phyloP scores from a whole-genome alignment of 2,329 filamentous ascomycete genomes.

The Mycosphaerelloides madeirae region DNA sequence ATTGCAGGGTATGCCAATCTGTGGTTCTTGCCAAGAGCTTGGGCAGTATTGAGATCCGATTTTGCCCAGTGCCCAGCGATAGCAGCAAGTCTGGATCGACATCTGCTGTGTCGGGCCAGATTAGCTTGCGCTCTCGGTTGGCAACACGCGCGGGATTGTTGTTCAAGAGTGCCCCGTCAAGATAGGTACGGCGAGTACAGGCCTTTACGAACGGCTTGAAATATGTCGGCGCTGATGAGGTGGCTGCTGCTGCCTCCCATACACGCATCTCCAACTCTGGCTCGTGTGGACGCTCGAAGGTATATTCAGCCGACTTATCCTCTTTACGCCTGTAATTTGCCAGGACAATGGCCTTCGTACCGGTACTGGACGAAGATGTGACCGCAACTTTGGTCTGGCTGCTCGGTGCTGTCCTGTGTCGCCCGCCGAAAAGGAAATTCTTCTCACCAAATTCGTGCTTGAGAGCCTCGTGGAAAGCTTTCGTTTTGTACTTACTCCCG shows the following conservation, averaged over 20 bases:
- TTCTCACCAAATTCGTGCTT: constrained; percentile 31
- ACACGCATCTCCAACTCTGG: constrained; percentile 35
- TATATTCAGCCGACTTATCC: constrained; percentile 22
- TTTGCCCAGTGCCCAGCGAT: constrained; percentile 23
- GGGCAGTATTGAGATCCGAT: not conserved
- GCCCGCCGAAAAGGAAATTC: constrained; percentile 35
- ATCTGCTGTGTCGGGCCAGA: constrained; percentile 26
- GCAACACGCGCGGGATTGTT: constrained; percentile 27
- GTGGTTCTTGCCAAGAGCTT: not conserved
- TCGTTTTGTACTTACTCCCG: constrained; percentile 18
- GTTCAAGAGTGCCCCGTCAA: constrained; percentile 26
- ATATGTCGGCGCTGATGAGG: constrained; percentile 45
- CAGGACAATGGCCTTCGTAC: constrained; percentile 33
- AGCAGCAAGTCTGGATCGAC: too few species aligned
- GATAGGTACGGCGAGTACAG: constrained; percentile 35
- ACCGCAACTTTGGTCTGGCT: constrained; percentile 37
- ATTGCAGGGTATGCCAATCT: not conserved
- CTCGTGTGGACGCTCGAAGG: constrained; percentile 35
- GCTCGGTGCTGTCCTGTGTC: constrained; percentile 8
- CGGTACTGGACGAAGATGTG: constrained; percentile 33
- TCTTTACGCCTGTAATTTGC: constrained; percentile 39
- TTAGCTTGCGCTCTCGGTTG: constrained; percentile 20
- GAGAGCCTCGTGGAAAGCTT: constrained; percentile 29
- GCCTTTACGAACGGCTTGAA: constrained; percentile 48
- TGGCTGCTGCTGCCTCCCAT: constrained; percentile 49